Evolutionary conservation across 2,329 filamentous ascomycete genomes (phyloP).

Genomic region (Talaromyces pinophilus): DNA sequence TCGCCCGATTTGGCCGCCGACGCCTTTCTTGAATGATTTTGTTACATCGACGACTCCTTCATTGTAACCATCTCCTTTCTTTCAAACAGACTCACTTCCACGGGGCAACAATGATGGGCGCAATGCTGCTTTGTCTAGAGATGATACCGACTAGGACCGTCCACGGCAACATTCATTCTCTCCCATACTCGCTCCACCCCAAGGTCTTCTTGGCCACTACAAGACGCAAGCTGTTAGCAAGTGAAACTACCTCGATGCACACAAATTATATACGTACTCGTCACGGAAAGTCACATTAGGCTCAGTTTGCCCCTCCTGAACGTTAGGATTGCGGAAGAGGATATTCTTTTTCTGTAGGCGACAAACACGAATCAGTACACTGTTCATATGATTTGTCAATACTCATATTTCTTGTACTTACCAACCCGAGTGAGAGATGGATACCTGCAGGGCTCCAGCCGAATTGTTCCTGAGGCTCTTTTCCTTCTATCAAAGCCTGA

Average conservation of each 20-base stretch:
- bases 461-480: constrained; percentile 30
- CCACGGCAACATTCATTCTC: constrained; percentile 34
- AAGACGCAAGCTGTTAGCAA: constrained; percentile 23
- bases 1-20: not conserved
- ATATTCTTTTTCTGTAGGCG: constrained; percentile 38
- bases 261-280: constrained; percentile 33
- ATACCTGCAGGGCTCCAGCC: constrained; percentile 35
- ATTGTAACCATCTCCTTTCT: not conserved
- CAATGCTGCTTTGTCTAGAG: constrained; percentile 27
- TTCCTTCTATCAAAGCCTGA: constrained; percentile 35
- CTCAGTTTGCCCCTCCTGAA: constrained; percentile 37
- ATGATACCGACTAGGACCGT: constrained; percentile 37
- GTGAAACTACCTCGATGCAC: not conserved
- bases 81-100: not conserved
- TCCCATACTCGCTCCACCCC: constrained; percentile 41
- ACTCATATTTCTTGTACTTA: constrained; percentile 25
- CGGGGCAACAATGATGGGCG: not conserved
- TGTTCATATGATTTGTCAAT: not conserved
- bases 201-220: constrained; percentile 41
- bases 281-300: constrained; percentile 35
- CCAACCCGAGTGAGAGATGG: constrained; percentile 39
- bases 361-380: constrained; percentile 1
- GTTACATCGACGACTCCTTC: not conserved
- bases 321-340: constrained; percentile 41
- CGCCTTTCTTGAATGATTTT: not conserved